Conservation (phyloP, 352 stramenopile genomes). For the Pythium inflatum region DNA sequence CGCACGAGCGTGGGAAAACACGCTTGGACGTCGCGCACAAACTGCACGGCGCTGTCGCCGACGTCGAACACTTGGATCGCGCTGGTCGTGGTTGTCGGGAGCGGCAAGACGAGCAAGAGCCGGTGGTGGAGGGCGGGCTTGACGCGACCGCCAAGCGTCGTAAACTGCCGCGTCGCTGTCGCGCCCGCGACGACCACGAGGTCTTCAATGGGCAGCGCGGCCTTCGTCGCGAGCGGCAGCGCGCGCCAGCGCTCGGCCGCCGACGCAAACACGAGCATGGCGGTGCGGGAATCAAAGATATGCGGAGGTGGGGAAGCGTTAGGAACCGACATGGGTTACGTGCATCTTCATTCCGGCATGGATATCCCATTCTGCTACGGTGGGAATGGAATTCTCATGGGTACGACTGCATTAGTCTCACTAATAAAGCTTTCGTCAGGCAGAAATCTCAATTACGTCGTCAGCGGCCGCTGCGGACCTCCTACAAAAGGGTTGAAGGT, state of each 20-base stretch:
- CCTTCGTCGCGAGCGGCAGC: conserved; percentile 37
- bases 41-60: conserved; percentile 56
- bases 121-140: conserved; percentile 44
- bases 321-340: conserved; percentile 18
- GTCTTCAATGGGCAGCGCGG: conserved; percentile 60
- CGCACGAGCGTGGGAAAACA: conserved; percentile 76
- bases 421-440: conserved; percentile 42
- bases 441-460: conserved; percentile 49
- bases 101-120: conserved; percentile 50
- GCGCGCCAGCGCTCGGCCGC: conserved; percentile 22
- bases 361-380: background rate
- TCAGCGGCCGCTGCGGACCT: conserved; percentile 29
- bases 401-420: background rate
- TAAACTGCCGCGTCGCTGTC: conserved; percentile 50
- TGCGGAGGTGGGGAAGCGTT: background rate
- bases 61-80: conserved; percentile 52
- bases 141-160: conserved; percentile 59
- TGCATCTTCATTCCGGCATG: background rate
- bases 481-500: conserved; percentile 46
- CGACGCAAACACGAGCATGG: conserved; percentile 16
- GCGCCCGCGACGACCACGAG: conserved; percentile 55
- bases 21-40: conserved; percentile 53
- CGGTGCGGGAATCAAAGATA: conserved; percentile 2
- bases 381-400: background rate
- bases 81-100: conserved; percentile 17